Percentiles rank a stretch among this genome's conserved stretches.
Conservation (phyloP, 139 green algal genomes). For the Chlorella sp. region DNA sequence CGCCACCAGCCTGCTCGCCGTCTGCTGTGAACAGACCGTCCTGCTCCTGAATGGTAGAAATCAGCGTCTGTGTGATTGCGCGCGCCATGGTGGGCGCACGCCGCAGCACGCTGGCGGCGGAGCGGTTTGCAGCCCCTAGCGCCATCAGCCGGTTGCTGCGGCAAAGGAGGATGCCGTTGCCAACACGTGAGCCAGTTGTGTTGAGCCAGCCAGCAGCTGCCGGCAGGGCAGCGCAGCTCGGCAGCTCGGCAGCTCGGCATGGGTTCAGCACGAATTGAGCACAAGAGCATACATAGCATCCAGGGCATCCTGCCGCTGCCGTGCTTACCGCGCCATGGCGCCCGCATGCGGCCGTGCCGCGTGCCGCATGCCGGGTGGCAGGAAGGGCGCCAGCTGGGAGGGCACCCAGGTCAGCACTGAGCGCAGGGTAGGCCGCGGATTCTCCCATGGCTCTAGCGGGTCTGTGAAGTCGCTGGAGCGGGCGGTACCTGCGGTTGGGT, state of each 20-base stretch:
- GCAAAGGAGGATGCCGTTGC: background rate
- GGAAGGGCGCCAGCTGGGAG: constrained; percentile 9
- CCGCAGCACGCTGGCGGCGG: background rate
- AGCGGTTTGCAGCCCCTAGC: background rate
- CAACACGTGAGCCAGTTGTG: background rate
- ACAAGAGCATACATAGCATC: too few relatives aligned
- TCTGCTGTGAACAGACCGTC: too few relatives aligned
- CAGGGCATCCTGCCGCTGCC: too few relatives aligned
- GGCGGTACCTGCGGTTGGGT: background rate
- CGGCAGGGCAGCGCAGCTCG: too few relatives aligned
- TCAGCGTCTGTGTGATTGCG: too few relatives aligned
- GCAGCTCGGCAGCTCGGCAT: too few relatives aligned
- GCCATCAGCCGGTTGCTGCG: constrained; percentile 8
- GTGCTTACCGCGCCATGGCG: background rate
- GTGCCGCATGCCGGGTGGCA: constrained; percentile 36
- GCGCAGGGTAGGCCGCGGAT: background rate
- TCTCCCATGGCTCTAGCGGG: background rate
- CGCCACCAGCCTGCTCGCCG: too few relatives aligned
- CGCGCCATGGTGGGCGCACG: background rate
- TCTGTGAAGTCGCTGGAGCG: constrained; percentile 39
- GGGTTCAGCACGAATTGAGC: too few relatives aligned
- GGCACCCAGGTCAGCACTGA: constrained; percentile 8
- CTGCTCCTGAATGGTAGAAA: too few relatives aligned
- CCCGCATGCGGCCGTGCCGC: background rate
- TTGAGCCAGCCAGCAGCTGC: background rate